Evolutionary conservation across 257 asterid genomes (phyloP), one percentile per base, ranked within the genome.

Genomic region (Salvia miltiorrhiza): DNA sequence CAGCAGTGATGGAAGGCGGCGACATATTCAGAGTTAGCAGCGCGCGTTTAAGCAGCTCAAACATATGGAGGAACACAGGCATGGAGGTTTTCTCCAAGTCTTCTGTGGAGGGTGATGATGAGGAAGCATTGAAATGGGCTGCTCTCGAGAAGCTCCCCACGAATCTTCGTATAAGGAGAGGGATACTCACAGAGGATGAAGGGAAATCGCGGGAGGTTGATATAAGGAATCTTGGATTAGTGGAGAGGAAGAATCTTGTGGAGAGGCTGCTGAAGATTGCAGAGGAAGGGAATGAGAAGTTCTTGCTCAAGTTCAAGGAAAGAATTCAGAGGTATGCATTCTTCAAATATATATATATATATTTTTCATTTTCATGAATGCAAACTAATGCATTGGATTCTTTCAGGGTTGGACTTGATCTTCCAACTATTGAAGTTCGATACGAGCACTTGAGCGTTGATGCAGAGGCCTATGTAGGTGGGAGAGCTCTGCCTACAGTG

Each of bases 111-210:
- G 84, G 26, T 3, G 88, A 89, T 28, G 97, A 92, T 65, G 98
- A 92, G 63, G 98, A 89, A 41, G 96, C 98, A 1, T 71, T 92
- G 63, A 89, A 79, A 67, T 92, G 98, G 98, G 98, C 98, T 4
- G 87, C 97, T 17, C 49, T 89, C 61, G 97, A 92, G 78, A 89
- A 82, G 57, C 90, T 92, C 9, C 97, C 98, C 0, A 92, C 98
- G 0, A 76, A 81, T 77, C 81, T 86, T 21, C 88, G 97, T 19
- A 73, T 92, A 55, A 70, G 83, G 68, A 83, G 89, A 74, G 98
- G 96, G 10, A 77, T 92, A 24, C 81, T 87, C 2, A 67, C 82
- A 16, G 93, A 77, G 68, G 87, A 72, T 35, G 62, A 83, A 49
- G 98, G 96, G 0, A 77, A 77, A 12, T 11, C 83, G 1, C 73